Base-by-base conservation (phyloP, 192 early-diverging fungal genomes). In the Coemansia sp. region DNA sequence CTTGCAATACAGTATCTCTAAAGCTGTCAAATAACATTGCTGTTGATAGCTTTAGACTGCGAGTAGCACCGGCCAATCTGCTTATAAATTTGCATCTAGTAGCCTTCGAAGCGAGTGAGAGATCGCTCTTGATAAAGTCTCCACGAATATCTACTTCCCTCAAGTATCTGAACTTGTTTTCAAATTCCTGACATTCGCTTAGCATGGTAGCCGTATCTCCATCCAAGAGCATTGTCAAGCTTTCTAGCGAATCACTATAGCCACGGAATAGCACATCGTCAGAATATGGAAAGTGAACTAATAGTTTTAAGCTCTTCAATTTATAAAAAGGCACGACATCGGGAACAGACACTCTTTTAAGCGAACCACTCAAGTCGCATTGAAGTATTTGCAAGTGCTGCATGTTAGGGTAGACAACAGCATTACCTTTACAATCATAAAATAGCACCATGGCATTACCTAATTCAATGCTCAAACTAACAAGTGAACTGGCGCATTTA, bases 251-350 rank as follows among this genome's bases (percentile, higher is more conserved):
- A 3, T 10, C 45, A 25, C 48, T 41, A 32, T 66, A 55, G 2
- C 64, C 64, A 12, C 64, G 64, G 9, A 66, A 55, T 19, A 66
- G 36, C n/a, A 55, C 51, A 55, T 66, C 64, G 10, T 66, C 48
- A 4, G 42, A 15, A 23, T 37, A 66, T 46, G 64, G 64, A 34
- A 51, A 66, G 31, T 21, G n/a, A 21, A 14, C 31, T 3, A 46
- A 15, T 15, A 48, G 6, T 29, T 51, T 34, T 14, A 66, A n/a
- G 15, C 44, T 17, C 5, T 39, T 34, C n/a, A 66, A 32, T 11
- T 10, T 34, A 7, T 36, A 51, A 55, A 66, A 66, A 17, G 51
- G 64, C 0, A 53, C 37, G 39, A 12, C 23, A 14, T 19, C 19
- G 19, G 62, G 36, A n/a, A 14, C 44, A 64, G 15, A 6, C 9